These are phyloP conservation scores for Clonostachys sp. DNA, from an alignment of 2,329 filamentous ascomycete species.

Conservation along the genomic window DNA sequence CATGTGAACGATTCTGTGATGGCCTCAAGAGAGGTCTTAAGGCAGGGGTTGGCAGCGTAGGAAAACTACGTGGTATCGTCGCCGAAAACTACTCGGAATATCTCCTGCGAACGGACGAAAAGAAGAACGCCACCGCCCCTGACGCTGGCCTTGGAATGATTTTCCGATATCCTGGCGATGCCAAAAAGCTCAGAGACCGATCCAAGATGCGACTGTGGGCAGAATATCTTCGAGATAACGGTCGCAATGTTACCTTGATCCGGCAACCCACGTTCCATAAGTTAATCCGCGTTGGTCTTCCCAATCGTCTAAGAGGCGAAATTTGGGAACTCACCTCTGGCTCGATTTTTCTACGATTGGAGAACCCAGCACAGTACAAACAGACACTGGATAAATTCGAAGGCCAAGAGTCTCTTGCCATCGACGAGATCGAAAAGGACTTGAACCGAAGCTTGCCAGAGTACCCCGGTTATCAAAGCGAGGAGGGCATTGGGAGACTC, in stretches of 20 bases:
- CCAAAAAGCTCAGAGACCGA: slow-evolving; percentile 86
- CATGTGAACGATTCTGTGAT: slow-evolving; percentile 95
- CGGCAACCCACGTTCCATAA: slow-evolving; percentile 98
- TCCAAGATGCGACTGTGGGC: slow-evolving; percentile 98
- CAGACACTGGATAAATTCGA: slow-evolving; percentile 82
- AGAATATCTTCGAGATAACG: slow-evolving; percentile 93
- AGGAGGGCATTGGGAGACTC: slow-evolving; percentile 87
- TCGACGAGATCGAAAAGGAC: slow-evolving; percentile 99
- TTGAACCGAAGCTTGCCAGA: slow-evolving; percentile 93
- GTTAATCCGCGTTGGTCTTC: slow-evolving; percentile 89
- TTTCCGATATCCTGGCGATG: slow-evolving; percentile 92
- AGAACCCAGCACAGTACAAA: slow-evolving; percentile 76
- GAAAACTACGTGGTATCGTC: slow-evolving; percentile 75
- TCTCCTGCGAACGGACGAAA: slow-evolving; percentile 58
- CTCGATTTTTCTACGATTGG: slow-evolving; percentile 80
- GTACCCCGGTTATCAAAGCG: slow-evolving; percentile 94
- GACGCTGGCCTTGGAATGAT: slow-evolving; percentile 90
- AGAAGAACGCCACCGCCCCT: slow-evolving; percentile 56
- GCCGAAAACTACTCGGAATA: slow-evolving; percentile 90
- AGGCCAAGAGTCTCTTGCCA: slow-evolving; percentile 86
- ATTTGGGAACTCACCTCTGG: slow-evolving; percentile 95
- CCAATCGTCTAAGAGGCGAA: slow-evolving; percentile 88
- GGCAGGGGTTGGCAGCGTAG: slow-evolving; percentile 82
- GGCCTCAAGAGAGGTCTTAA: slow-evolving; percentile 86
- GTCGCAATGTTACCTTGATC: slow-evolving; percentile 85